phyloP scores from a whole-genome alignment of 2,329 filamentous ascomycete species.

The Boeremia lycopersici region DNA sequence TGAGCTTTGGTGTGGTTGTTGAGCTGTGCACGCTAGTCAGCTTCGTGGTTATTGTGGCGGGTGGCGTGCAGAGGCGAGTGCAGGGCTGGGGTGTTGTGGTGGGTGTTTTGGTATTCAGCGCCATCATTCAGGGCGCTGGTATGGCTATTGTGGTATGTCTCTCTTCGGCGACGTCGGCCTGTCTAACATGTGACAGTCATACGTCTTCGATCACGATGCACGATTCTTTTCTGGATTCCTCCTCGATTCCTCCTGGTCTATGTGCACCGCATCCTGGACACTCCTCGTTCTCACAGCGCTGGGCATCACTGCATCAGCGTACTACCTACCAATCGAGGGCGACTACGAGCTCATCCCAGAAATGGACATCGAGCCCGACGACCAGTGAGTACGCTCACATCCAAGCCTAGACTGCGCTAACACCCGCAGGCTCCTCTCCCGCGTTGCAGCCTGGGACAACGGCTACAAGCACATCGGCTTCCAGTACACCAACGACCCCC shows the following conservation, averaged over 20 bases:
- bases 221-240: slow-evolving; percentile 84
- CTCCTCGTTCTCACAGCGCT: slow-evolving; percentile 59
- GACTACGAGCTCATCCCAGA: slow-evolving; percentile 79
- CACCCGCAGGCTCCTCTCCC: slow-evolving; percentile 37
- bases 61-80: slow-evolving; percentile 80
- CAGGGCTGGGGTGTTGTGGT: slow-evolving; percentile 80
- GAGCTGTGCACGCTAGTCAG: slow-evolving; percentile 81
- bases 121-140: slow-evolving; percentile 72
- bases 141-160: slow-evolving; percentile 80
- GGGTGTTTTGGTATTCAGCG: slow-evolving; percentile 68
- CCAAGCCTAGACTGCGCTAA: slow-evolving; percentile 24
- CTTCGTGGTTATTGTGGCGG: slow-evolving; percentile 76
- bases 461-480: slow-evolving; percentile 33
- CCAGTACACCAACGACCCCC: slow-evolving; percentile 18
- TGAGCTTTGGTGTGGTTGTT: slow-evolving; percentile 81
- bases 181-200: slow-evolving; percentile 63
- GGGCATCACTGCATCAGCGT: slow-evolving; percentile 69
- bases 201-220: slow-evolving; percentile 80
- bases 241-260: slow-evolving; percentile 78
- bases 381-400: slow-evolving; percentile 35
- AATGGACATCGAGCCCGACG: slow-evolving; percentile 37
- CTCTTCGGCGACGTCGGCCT: background rate
- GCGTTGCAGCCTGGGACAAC: slow-evolving; percentile 45
- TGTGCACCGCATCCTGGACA: slow-evolving; percentile 67
- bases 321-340: slow-evolving; percentile 76